Percentiles rank a stretch among this genome's conserved stretches.
These are phyloP conservation scores for Hymenoscyphus scutula DNA, from an alignment of 2,329 filamentous ascomycete species.

Conservation along the genomic window DNA sequence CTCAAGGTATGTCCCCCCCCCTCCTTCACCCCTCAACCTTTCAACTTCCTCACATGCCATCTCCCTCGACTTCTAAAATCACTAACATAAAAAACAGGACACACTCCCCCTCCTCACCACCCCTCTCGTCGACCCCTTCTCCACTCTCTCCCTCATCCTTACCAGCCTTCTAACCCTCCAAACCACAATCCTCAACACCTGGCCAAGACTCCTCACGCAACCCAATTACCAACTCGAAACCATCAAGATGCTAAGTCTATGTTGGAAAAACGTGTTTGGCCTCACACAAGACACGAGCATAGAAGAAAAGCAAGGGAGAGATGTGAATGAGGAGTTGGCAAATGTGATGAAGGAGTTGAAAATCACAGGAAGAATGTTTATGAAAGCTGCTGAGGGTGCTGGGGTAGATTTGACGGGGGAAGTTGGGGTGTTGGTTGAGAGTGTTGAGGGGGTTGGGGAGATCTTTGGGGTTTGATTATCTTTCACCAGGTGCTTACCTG, in stretches of 20 bases:
- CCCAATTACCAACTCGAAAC: conserved; percentile 60
- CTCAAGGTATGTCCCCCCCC: conserved; percentile 52
- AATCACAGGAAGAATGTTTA: conserved; percentile 25
- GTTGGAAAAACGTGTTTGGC: conserved; percentile 53
- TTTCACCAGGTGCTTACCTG: no score
- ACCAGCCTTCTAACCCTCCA: conserved; percentile 50
- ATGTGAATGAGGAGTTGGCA: conserved; percentile 7
- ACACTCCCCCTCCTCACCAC: conserved; percentile 64
- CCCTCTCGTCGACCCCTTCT: conserved; percentile 69
- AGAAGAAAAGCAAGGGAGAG: conserved; percentile 14
- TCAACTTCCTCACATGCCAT: no score
- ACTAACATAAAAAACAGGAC: conserved; percentile 44
- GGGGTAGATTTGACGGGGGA: conserved; percentile 21
- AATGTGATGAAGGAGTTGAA: conserved; percentile 26
- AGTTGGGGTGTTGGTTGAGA: conserved; percentile 28
- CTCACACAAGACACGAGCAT: not conserved
- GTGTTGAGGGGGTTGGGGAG: conserved; percentile 30
- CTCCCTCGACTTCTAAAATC: not conserved
- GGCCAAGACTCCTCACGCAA: conserved; percentile 53
- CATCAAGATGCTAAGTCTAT: conserved; percentile 58
- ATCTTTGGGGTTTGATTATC: conserved; percentile 37
- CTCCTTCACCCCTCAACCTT: conserved; percentile 21
- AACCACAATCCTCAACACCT: conserved; percentile 59
- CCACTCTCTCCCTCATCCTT: conserved; percentile 51
- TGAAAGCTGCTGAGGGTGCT: conserved; percentile 23